A percentile compares a stretch with the other conserved stretches of the same genome.
Evolutionary conservation across 768 basidiomycete species (phyloP).

Genomic region (Boletus patriciae): DNA sequence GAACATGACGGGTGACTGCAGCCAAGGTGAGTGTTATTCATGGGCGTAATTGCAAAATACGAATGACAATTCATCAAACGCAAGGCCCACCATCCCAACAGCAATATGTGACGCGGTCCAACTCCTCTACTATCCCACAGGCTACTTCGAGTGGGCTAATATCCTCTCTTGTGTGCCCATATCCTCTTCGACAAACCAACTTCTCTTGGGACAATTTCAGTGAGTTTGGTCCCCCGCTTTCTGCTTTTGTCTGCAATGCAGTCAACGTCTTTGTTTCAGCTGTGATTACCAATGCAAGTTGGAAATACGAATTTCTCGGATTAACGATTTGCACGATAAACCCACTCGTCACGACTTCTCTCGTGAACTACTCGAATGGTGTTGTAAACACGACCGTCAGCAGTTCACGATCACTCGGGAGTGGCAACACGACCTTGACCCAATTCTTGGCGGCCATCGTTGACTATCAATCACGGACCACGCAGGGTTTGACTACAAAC

Average conservation of each 20-base stretch:
- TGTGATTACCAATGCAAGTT: not conserved
- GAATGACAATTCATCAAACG: not conserved
- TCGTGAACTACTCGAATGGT: constrained; percentile 11
- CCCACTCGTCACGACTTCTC: constrained; percentile 10
- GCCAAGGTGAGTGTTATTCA: not conserved
- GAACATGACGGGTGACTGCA: not conserved
- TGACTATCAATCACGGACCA: constrained; percentile 3
- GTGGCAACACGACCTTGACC: constrained; percentile 4
- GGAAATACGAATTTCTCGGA: constrained; percentile 19
- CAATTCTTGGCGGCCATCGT: constrained; percentile 12
- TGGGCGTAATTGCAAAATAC: not conserved
- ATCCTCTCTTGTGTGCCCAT: constrained; percentile 1
- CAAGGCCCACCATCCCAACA: constrained; percentile 4
- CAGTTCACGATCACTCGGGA: not conserved
- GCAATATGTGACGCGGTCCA: constrained; percentile 1
- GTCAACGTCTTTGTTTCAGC: not conserved
- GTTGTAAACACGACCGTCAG: constrained; percentile 1
- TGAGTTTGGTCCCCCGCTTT: not conserved
- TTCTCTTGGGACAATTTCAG: not conserved
- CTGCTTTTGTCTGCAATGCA: no score
- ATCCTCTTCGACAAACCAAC: constrained; percentile 1
- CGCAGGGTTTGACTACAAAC: constrained; percentile 17
- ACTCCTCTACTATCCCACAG: not conserved
- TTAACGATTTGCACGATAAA: constrained; percentile 7
- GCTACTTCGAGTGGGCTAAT: not conserved